Conservation (phyloP, 164 flowering plant genomes). For the Tetrastigma voinierianum region DNA sequence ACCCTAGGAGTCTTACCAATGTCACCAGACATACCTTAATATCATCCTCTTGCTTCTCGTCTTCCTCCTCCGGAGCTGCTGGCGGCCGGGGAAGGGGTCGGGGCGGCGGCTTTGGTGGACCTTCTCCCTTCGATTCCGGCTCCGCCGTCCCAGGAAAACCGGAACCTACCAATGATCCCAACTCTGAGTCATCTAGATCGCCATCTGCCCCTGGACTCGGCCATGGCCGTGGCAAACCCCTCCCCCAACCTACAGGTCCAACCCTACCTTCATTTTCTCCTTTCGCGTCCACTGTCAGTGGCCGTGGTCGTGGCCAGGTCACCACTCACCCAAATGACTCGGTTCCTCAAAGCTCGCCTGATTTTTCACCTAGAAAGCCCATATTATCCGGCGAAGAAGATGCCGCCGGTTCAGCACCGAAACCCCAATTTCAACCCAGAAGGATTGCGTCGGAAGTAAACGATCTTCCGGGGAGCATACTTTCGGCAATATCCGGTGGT, state of each 20-base stretch:
- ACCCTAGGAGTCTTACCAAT: constrained; percentile 3
- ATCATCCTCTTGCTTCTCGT: constrained; percentile 23
- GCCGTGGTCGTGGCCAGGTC: constrained; percentile 39
- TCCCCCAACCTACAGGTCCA: constrained; percentile 34
- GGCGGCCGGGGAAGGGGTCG: constrained; percentile 42
- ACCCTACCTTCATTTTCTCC: constrained; percentile 33
- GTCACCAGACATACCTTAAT: constrained; percentile 13
- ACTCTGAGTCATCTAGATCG: constrained; percentile 1
- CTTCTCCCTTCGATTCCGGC: constrained; percentile 6
- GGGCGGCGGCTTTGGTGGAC: constrained; percentile 40
- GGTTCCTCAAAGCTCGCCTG: constrained; percentile 1
- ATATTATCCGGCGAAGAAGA: constrained; percentile 34
- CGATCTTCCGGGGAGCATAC: constrained; percentile 21
- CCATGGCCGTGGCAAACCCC: constrained; percentile 52
- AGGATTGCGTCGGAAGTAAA: not conserved
- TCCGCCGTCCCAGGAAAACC: constrained; percentile 20
- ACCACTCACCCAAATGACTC: constrained; percentile 6
- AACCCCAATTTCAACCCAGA: not conserved
- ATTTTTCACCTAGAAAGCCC: constrained; percentile 32
- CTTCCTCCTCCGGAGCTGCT: constrained; percentile 26
- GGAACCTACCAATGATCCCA: constrained; percentile 9
- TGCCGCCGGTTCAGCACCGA: not conserved
- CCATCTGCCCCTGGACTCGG: constrained; percentile 29
- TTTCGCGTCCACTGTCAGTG: constrained; percentile 20
- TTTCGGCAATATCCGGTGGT: constrained; percentile 27